Conservation (phyloP, 1,284 basidiomycete genomes). For the Boletus holoroseus region DNA sequence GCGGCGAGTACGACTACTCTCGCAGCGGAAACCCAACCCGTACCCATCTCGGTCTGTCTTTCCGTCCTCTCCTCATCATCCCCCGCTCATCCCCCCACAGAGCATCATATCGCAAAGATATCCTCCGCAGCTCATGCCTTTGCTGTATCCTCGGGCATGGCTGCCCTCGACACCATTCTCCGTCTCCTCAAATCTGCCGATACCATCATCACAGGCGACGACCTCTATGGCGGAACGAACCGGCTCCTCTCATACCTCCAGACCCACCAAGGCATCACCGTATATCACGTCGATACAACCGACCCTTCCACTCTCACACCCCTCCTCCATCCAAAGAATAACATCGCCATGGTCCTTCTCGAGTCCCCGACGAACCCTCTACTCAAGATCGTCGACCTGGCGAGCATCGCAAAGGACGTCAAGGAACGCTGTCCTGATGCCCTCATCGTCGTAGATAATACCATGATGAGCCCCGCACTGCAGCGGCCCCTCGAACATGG, state of each 20-base stretch:
- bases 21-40: conserved; percentile 96
- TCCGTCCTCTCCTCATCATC: neutral
- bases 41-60: conserved; percentile 77
- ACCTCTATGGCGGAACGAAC: conserved; percentile 97
- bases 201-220: conserved; percentile 94
- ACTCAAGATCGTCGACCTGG: conserved; percentile 92
- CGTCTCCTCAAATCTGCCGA: conserved; percentile 92
- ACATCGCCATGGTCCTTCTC: conserved; percentile 83
- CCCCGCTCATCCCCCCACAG: conserved; percentile 39
- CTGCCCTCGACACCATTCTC: conserved; percentile 92
- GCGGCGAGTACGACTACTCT: conserved; percentile 89
- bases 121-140: conserved; percentile 86
- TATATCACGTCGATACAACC: conserved; percentile 95
- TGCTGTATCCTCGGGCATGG: conserved; percentile 95
- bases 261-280: conserved; percentile 81
- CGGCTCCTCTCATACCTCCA: conserved; percentile 90
- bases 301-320: conserved; percentile 59
- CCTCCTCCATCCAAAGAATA: conserved; percentile 65
- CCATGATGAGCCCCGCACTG: conserved; percentile 99
- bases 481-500: conserved; percentile 95
- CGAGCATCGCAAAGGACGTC: conserved; percentile 73
- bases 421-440: conserved; percentile 80
- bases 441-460: conserved; percentile 93
- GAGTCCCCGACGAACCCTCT: conserved; percentile 98
- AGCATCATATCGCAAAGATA: conserved; percentile 93